Base-by-base conservation (phyloP, 345 rosid genomes). In the Streptanthus diversifolius region DNA sequence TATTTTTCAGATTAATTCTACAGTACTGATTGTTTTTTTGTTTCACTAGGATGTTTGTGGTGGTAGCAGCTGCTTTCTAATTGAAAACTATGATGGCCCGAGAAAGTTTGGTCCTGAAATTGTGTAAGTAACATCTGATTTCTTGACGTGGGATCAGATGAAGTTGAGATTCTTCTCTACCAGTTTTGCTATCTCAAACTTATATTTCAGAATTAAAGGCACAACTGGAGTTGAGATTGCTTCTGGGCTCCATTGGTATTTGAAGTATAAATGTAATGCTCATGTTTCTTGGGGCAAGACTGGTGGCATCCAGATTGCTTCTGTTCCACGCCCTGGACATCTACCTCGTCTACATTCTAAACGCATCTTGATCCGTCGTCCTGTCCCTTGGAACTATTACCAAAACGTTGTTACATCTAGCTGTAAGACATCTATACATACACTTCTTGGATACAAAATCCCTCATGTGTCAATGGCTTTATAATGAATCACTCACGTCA, bases 231-330 rank as follows among this genome's bases (percentile, higher is more conserved):
- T 93, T 58, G 98, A 90, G 77, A 78, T 93, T 71, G 87, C 84
- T 68, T 89, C 97, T 35, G 98, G 98, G 35, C 86, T 93, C 43
- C 97, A 93, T 63, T 93, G 97, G 98, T 90, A 89, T 68, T 57
- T 93, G 73, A 93, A 93, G 77, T 89, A 90, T 69, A 81, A 81
- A 80, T 90, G 97, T 71, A 85, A 85, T 43, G 97, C 89, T 82
- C 97, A 93, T 84, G 76, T 93, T 75, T 93, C 97, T 47, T 90
- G 98, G 98, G 90, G 85, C 75, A 93, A 89, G 80, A 90, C 97
- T 59, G 98, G 97, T 68, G 97, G 97, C 44, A 62, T 77, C 63
- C 98, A 93, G 80, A 77, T 85, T 63, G 90, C 83, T 41, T 83
- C 98, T 53, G 80, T 90, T 80, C 96, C 97, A 12, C 66, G 56